Percentiles rank a stretch among this genome's conserved stretches.
phyloP scores from a whole-genome alignment of 345 rosid species.

The Gossypioides kirkii region DNA sequence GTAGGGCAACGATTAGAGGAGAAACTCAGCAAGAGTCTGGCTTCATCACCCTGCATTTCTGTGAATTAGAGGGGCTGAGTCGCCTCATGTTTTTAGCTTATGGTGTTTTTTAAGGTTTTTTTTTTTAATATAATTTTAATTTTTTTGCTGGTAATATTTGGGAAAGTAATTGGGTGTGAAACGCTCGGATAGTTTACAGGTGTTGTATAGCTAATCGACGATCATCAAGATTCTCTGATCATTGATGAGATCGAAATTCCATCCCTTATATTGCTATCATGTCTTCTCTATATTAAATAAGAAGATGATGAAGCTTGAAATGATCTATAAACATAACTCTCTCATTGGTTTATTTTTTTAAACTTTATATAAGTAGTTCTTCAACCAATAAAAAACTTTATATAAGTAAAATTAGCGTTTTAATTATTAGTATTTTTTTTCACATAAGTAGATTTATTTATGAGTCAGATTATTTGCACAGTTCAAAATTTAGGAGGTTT shows the following conservation, averaged over 20 bases:
- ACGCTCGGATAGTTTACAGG: constrained; percentile 9
- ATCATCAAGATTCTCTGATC: neutral
- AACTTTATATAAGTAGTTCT: too few relatives aligned
- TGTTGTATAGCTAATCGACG: neutral
- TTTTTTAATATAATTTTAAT: neutral
- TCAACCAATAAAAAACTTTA: too few relatives aligned
- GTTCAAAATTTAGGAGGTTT: too few relatives aligned
- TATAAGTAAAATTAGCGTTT: too few relatives aligned
- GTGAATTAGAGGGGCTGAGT: neutral
- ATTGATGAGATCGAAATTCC: neutral
- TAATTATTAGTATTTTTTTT: too few relatives aligned
- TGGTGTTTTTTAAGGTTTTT: neutral
- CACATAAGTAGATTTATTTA: too few relatives aligned
- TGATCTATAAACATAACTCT: too few relatives aligned
- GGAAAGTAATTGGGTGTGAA: neutral
- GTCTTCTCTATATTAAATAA: neutral
- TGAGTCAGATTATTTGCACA: accelerated
- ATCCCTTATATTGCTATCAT: neutral
- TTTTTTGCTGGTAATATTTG: neutral
- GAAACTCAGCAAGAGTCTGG: constrained; percentile 66
- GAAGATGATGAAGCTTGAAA: too few relatives aligned
- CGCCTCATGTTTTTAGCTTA: neutral
- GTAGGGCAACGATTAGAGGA: constrained; percentile 55
- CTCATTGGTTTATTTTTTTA: too few relatives aligned
- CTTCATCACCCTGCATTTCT: constrained; percentile 77